phyloP scores from a whole-genome alignment of 2,329 filamentous ascomycete genomes.

The Neopestalotiopsis rosae region DNA sequence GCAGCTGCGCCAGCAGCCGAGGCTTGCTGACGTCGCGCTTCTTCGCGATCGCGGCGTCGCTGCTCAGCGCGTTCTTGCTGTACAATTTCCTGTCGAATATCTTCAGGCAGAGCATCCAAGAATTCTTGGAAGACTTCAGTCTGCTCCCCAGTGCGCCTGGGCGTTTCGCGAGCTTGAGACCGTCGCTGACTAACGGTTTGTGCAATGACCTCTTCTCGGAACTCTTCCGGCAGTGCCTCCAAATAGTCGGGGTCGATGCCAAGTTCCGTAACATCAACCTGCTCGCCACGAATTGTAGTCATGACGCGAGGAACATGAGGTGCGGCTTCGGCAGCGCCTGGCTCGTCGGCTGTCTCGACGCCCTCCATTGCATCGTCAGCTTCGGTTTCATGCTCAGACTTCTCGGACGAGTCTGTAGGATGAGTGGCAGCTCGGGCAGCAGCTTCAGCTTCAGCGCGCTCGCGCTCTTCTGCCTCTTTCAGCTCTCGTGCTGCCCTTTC shows the following conservation, averaged over 20 bases:
- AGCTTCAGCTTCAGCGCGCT: slow-evolving; percentile 64
- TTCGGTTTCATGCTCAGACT: slow-evolving; percentile 30
- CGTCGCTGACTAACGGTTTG: slow-evolving; percentile 85
- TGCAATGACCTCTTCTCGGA: slow-evolving; percentile 94
- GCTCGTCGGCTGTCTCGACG: slow-evolving; percentile 38
- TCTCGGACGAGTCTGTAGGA: slow-evolving; percentile 51
- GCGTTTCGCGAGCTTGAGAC: slow-evolving; percentile 73
- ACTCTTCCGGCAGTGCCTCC: slow-evolving; percentile 94
- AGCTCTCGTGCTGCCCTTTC: slow-evolving; percentile 70
- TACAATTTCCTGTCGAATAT: slow-evolving; percentile 88
- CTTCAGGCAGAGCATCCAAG: slow-evolving; percentile 86
- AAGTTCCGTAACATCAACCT: slow-evolving; percentile 91
- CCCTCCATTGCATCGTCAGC: slow-evolving; percentile 39
- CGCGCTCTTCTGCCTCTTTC: slow-evolving; percentile 73
- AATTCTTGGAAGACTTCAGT: slow-evolving; percentile 92
- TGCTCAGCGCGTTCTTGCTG: slow-evolving; percentile 90
- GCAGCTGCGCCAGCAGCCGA: slow-evolving; percentile 62
- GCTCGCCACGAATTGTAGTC: slow-evolving; percentile 83
- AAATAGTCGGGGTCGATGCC: slow-evolving; percentile 95
- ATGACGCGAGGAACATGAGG: slow-evolving; percentile 69
- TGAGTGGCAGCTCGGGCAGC: slow-evolving; percentile 51
- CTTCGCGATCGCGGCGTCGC: slow-evolving; percentile 85
- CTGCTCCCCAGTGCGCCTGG: slow-evolving; percentile 72
- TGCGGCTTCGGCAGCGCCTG: slow-evolving; percentile 43
- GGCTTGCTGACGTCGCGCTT: slow-evolving; percentile 69